phyloP scores from a whole-genome alignment of 225 moss, liverwort and hornwort species.

The Straminergon stramineum region DNA sequence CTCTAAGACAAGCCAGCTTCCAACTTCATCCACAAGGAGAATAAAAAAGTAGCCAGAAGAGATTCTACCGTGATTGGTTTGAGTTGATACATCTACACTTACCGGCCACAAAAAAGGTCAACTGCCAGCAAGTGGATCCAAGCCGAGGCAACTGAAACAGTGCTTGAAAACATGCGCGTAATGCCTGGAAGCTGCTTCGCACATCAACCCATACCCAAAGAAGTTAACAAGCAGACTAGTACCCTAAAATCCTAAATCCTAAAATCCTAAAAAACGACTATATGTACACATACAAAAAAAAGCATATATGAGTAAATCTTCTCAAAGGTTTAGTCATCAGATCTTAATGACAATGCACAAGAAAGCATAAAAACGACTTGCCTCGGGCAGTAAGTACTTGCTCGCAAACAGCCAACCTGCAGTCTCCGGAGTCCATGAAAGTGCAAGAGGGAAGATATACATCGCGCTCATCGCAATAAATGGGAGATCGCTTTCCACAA shows the following conservation, averaged over 20 bases:
- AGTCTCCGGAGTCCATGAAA: constrained; percentile 72
- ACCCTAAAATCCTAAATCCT: not conserved
- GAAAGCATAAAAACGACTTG: not conserved
- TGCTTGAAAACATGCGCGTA: constrained; percentile 66
- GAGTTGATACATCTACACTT: not conserved
- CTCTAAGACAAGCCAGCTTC: not conserved
- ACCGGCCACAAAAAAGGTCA: constrained; percentile 74
- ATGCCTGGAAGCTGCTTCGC: constrained; percentile 67
- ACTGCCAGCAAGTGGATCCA: constrained; percentile 78
- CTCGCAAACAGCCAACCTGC: constrained; percentile 64
- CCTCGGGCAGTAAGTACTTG: constrained; percentile 82
- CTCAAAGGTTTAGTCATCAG: not conserved
- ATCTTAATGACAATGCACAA: not conserved
- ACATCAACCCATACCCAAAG: not conserved
- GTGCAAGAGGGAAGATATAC: constrained; percentile 51
- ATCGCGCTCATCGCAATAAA: constrained; percentile 46
- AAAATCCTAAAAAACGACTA: not conserved
- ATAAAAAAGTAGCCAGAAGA: not conserved
- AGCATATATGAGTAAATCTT: not conserved
- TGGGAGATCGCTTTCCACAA: constrained; percentile 62
- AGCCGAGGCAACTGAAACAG: constrained; percentile 62
- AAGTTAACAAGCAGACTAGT: not conserved
- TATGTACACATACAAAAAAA: not conserved
- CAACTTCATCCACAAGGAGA: not conserved
- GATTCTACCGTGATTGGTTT: not conserved